A percentile compares a stretch with the other conserved stretches of the same genome.
Conservation (phyloP, 805 yeast genomes). For the Candida ficus region DNA sequence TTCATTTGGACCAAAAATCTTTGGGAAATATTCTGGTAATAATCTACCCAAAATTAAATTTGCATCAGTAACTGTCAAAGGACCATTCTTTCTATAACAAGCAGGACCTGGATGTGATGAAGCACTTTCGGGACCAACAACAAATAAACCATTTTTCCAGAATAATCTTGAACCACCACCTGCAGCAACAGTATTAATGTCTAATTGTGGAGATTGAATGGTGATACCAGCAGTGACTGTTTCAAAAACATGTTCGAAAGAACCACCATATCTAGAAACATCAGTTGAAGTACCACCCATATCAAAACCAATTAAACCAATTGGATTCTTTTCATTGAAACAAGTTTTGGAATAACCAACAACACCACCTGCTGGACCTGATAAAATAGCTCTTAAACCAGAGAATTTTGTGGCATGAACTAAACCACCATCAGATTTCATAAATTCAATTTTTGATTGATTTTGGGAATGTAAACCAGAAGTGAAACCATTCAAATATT, state of each 20-base stretch:
- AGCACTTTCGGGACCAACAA: conserved; percentile 85
- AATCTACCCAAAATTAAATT: conserved; percentile 68
- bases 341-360: conserved; percentile 90
- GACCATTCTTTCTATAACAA: conserved; percentile 81
- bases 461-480: conserved; percentile 49
- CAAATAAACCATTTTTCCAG: conserved; percentile 68
- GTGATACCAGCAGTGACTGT: conserved; percentile 80
- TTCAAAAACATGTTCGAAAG: conserved; percentile 74
- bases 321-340: conserved; percentile 44
- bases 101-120: conserved; percentile 90
- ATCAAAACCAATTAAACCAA: conserved; percentile 76
- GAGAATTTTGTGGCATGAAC: conserved; percentile 80
- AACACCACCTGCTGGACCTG: conserved; percentile 98
- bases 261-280: conserved; percentile 70
- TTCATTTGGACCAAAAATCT: conserved; percentile 79
- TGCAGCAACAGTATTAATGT: conserved; percentile 78
- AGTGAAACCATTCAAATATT: conserved; percentile 57
- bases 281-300: conserved; percentile 94
- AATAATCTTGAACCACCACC: conserved; percentile 73
- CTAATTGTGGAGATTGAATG: conserved; percentile 79
- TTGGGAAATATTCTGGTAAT: conserved; percentile 70
- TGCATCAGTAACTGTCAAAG: conserved; percentile 82
- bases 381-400: conserved; percentile 80
- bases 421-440: conserved; percentile 97
- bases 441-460: conserved; percentile 59